phyloP scores from a whole-genome alignment of 2,329 filamentous ascomycete genomes.

The Alternaria sp. region DNA sequence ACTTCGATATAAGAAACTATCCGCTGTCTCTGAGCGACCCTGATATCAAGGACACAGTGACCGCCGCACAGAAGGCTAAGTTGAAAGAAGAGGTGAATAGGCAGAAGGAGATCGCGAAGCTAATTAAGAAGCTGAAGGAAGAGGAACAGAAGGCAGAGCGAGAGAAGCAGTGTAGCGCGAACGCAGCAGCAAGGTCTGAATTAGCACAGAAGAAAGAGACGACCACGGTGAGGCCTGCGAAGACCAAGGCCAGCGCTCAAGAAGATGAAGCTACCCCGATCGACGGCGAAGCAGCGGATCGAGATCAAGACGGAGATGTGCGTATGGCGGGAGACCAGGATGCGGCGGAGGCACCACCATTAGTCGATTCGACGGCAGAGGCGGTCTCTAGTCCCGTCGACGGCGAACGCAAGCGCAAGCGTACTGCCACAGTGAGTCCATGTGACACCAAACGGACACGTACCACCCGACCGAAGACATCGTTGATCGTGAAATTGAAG shows the following conservation, averaged over 20 bases:
- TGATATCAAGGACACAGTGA: background rate
- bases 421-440: background rate
- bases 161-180: background rate
- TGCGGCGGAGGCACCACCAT: background rate
- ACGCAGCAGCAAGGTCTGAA: background rate
- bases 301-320: background rate
- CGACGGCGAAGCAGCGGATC: background rate
- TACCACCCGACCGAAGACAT: background rate
- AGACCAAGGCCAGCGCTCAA: background rate
- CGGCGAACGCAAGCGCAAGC: background rate
- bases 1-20: background rate
- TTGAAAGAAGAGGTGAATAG: background rate
- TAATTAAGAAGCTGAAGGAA: background rate
- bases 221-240: background rate
- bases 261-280: background rate
- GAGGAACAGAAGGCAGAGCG: background rate
- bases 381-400: background rate
- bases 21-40: background rate
- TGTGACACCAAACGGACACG: background rate
- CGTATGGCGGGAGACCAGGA: background rate
- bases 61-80: background rate
- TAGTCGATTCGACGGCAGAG: background rate
- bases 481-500: background rate
- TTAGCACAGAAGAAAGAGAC: background rate
- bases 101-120: background rate